Percentiles rank a stretch among this genome's conserved stretches.
Evolutionary conservation across 2,329 filamentous ascomycete genomes (phyloP).

Genomic region (Elsinoe fawcettii): DNA sequence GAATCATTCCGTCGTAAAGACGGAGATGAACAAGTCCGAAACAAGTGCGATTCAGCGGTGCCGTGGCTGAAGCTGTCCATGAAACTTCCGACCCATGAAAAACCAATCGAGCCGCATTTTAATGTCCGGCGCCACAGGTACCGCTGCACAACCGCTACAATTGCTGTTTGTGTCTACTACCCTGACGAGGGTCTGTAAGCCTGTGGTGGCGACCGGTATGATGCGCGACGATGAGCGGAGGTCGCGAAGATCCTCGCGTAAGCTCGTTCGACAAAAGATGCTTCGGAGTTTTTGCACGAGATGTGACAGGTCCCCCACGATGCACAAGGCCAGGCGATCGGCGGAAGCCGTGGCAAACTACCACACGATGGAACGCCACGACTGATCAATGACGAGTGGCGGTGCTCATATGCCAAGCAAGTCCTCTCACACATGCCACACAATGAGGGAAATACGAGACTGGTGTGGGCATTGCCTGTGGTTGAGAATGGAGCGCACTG

Average conservation of each 20-base stretch:
- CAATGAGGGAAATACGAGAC: neutral
- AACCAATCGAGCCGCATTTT: neutral
- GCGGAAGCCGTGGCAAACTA: conserved; percentile 7
- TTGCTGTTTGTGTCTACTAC: neutral
- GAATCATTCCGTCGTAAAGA: neutral
- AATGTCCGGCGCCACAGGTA: neutral
- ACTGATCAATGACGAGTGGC: conserved; percentile 8
- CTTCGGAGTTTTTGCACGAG: neutral
- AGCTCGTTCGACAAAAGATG: neutral
- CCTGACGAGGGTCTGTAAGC: neutral
- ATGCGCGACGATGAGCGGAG: neutral
- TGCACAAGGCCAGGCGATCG: neutral
- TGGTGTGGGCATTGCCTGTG: neutral
- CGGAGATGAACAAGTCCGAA: neutral
- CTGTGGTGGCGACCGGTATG: conserved; percentile 1
- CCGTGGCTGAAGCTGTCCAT: neutral
- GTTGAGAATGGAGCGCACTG: neutral
- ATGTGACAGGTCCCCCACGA: neutral
- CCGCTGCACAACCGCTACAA: neutral
- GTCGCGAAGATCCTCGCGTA: conserved; percentile 5
- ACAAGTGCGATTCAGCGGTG: neutral
- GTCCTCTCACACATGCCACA: neutral
- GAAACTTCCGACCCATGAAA: neutral
- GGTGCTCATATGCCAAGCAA: neutral
- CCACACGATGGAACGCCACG: neutral